Evolutionary conservation across 2,329 filamentous ascomycete genomes (phyloP), one percentile per base, ranked within the genome.

Genomic region (Ophiostoma perfectum): DNA sequence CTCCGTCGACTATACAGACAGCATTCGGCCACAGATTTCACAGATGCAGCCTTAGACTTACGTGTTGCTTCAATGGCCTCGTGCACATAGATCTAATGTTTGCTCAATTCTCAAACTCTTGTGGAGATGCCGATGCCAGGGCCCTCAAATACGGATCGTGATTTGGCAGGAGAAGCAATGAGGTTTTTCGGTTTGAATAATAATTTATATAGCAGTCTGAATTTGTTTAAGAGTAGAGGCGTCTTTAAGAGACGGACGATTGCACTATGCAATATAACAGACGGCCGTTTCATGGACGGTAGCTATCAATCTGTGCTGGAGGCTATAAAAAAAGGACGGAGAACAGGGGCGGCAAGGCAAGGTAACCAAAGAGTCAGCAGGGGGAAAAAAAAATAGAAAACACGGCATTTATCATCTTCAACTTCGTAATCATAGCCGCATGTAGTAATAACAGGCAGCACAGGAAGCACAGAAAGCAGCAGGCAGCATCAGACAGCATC

Each of bases 301-400:
- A 60, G 27, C 27, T 38, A 60, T 60, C 55, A 60, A 38, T 60
- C 27, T 60, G 55, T 60, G n/a, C 49, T 52, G 9, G 55, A 60
- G 55, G 27, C 55, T 60, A 39, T 58, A 60, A 3, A 27, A 1
- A 60, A 0, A 14, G 27, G 27, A 38, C 12, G 5, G 8, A 27
- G 7, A 55, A 55, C 27, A 27, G 27, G 27, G 27, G 49, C 18
- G 11, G 27, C n/a, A 36, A 27, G n/a, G 8, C 55, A 60, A 7
- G 7, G 36, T 38, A 60, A 44, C 42, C 49, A 55, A 55, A 11
- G 0, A 18, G 55, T 60, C 38, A 60, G 55, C 55, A 60, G 38
- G 0, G 18, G 11, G 38, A 58, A 14, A 38, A 4, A 60, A 60
- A 5, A 60, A 5, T 9, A 16, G 0, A 5, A 58, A 36, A 38